Conservation (phyloP, 192 early-diverging fungal genomes). For the Anaeromyces robustus region DNA sequence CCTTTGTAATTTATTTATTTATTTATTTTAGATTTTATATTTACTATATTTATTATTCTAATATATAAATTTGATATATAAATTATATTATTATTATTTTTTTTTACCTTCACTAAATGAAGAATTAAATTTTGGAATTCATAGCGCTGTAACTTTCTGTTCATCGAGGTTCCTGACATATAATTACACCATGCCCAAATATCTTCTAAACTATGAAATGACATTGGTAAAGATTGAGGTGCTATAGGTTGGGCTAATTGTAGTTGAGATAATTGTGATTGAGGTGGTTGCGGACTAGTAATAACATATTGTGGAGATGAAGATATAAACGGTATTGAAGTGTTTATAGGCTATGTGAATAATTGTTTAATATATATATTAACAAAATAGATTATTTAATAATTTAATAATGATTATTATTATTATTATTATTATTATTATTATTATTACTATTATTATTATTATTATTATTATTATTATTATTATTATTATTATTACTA, state of each 20-base stretch:
- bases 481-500: too few relatives aligned
- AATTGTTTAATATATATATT: too few relatives aligned
- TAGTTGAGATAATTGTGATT: background rate
- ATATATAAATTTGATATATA: too few relatives aligned
- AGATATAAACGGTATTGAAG: background rate
- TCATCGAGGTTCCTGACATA: background rate
- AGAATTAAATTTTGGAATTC: background rate
- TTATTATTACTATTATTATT: too few relatives aligned
- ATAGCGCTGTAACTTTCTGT: background rate
- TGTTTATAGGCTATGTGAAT: background rate
- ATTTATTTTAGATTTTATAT: too few relatives aligned
- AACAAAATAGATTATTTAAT: too few relatives aligned
- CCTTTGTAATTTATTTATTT: too few relatives aligned
- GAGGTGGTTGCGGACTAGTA: background rate
- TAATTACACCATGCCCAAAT: background rate
- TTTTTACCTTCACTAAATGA: background rate
- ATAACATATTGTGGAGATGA: background rate
- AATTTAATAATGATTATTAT: too few relatives aligned
- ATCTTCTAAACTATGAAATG: background rate
- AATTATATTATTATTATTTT: background rate
- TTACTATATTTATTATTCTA: too few relatives aligned
- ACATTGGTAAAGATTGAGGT: background rate
- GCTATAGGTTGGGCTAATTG: background rate
- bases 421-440: too few relatives aligned
- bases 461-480: too few relatives aligned